phyloP scores from a whole-genome alignment of 345 rosid species.

The Populus tremula region DNA sequence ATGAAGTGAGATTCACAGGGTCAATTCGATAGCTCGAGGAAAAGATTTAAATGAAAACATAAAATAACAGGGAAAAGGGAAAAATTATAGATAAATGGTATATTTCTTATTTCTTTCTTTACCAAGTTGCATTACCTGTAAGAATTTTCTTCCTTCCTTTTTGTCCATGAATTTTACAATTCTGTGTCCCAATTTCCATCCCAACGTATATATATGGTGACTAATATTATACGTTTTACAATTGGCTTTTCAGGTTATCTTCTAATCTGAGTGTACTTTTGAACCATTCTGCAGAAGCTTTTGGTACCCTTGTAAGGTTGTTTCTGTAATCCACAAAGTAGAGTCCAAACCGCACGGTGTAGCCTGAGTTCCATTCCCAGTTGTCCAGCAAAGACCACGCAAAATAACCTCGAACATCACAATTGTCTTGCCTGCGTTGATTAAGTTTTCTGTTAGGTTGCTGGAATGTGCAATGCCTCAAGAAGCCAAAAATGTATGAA shows the following conservation, averaged over 20 bases:
- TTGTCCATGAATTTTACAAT: background rate
- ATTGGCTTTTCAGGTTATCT: slow-evolving; percentile 14
- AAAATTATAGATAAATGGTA: no score
- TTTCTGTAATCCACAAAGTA: slow-evolving; percentile 73
- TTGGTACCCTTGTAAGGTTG: slow-evolving; percentile 78
- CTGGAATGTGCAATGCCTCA: background rate
- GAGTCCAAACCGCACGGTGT: slow-evolving; percentile 82
- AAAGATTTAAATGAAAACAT: background rate
- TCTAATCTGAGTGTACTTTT: slow-evolving; percentile 41
- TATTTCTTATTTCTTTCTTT: no score
- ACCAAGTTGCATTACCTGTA: no score
- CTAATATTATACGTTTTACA: background rate
- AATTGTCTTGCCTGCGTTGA: slow-evolving; percentile 52
- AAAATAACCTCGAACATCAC: slow-evolving; percentile 68
- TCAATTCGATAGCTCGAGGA: background rate
- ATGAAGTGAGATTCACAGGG: background rate
- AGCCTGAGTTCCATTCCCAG: slow-evolving; percentile 96
- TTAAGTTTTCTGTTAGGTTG: slow-evolving; percentile 4
- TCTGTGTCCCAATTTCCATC: background rate
- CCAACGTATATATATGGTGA: background rate
- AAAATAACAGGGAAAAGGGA: background rate
- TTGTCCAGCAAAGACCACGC: slow-evolving; percentile 91
- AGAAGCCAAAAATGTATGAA: background rate
- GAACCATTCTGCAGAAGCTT: slow-evolving; percentile 79
- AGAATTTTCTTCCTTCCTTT: no score